Base-by-base conservation (phyloP, 1,139 yeast genomes). In the Lodderomyces jiufengensis region DNA sequence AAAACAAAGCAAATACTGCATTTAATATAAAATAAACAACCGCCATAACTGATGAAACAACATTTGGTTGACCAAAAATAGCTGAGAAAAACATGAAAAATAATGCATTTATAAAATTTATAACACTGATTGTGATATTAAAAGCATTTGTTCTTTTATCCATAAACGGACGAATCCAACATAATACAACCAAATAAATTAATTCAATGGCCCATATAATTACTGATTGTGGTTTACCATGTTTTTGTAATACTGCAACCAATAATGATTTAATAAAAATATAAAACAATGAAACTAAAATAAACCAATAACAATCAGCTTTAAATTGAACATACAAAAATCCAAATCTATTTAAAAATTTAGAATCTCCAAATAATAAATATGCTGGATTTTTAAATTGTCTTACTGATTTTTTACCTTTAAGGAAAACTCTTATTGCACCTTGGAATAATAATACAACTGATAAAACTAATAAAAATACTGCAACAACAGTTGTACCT, bases 351-450 rank as follows among this genome's bases (percentile, higher is more conserved):
- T 87, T 87, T 51, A 94, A 72, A 45, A 86, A 79, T 28, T 71
- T 73, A 9, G 82, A 77, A 55, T 94, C 95, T 33, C 97, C 95
- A 55, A 76, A 92, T 43, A 92, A 70, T 45, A 90, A 70, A 56
- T 87, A 92, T 1, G 98, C 98, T 0, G 98, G 95, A 51, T 90
- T 92, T 55, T 85, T 83, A 66, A 81, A 87, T 45, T 84, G 71
- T 43, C 71, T 69, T 23, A 74, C 70, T 0, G 97, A 88, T 46
- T 74, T 73, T 43, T 80, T 68, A 18, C 97, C 98, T 47, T 81
- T 71, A 12, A 75, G 47, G 36, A 83, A 63, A 12, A 90, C 95
- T 53, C 85, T 76, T 27, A 69, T 55, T 1, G 94, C 76, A 7
- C 96, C 97, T 58, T 80, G 90, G 10, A 69, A 62, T 45, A 92